phyloP scores from a whole-genome alignment of 2,329 filamentous ascomycete species.

The Pseudogymnoascus sp. region DNA sequence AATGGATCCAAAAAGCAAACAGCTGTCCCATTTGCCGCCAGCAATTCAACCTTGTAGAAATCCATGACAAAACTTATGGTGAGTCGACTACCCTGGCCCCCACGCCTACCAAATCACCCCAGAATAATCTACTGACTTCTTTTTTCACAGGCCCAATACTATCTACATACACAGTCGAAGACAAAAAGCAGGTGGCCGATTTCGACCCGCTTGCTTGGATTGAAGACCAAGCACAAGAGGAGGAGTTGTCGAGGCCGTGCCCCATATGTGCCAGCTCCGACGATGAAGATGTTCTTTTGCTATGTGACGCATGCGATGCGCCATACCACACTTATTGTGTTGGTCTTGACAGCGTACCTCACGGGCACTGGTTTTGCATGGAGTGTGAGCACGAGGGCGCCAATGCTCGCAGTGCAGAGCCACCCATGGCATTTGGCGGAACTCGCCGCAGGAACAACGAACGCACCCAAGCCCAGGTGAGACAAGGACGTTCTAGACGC shows the following conservation, averaged over 20 bases:
- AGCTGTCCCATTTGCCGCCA: slow-evolving; percentile 96
- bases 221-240: slow-evolving; percentile 67
- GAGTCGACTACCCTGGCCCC: slow-evolving; percentile 33
- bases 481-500: slow-evolving; percentile 41
- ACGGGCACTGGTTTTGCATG: slow-evolving; percentile 84
- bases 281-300: slow-evolving; percentile 74
- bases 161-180: slow-evolving; percentile 59
- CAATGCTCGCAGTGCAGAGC: slow-evolving; percentile 29
- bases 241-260: slow-evolving; percentile 63
- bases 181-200: slow-evolving; percentile 84
- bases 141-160: slow-evolving; percentile 42
- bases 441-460: slow-evolving; percentile 28
- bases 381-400: slow-evolving; percentile 54
- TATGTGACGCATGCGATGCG: slow-evolving; percentile 86
- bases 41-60: slow-evolving; percentile 81
- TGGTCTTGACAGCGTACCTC: slow-evolving; percentile 68
- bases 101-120: slow-evolving; percentile 7
- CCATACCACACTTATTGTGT: slow-evolving; percentile 90
- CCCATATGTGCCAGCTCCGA: slow-evolving; percentile 76
- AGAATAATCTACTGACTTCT: slow-evolving; percentile 15
- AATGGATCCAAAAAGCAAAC: slow-evolving; percentile 94
- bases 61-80: slow-evolving; percentile 76
- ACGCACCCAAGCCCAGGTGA: slow-evolving; percentile 51
- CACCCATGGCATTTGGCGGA: slow-evolving; percentile 22
- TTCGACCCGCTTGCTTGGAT: slow-evolving; percentile 70